Conservation (phyloP, 2,329 filamentous ascomycete species). For the Ascomycota sp. region DNA sequence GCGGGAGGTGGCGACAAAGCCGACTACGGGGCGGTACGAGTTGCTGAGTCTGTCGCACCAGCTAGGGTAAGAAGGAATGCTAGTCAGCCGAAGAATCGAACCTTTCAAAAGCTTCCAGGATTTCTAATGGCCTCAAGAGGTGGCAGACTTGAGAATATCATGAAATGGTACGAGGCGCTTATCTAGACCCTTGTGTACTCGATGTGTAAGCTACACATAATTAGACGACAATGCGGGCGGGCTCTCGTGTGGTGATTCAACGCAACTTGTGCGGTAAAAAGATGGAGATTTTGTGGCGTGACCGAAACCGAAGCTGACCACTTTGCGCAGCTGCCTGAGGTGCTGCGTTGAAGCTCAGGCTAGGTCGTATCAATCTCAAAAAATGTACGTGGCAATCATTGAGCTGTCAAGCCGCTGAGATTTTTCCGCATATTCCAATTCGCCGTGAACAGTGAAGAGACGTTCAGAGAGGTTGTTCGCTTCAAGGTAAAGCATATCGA, state of each 20-base stretch:
- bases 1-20: conserved; percentile 2
- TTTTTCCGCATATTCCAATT: too few species aligned
- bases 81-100: conserved; percentile 1
- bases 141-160: conserved; percentile 13
- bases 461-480: too few species aligned
- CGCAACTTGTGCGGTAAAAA: too few species aligned
- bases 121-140: conserved; percentile 3
- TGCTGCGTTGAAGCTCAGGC: too few species aligned
- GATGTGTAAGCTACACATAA: conserved; percentile 29
- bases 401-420: too few species aligned
- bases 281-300: too few species aligned
- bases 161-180: conserved; percentile 25
- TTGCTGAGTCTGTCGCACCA: not conserved
- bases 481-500: too few species aligned
- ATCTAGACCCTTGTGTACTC: conserved; percentile 22
- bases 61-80: not conserved
- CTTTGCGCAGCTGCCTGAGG: too few species aligned
- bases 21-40: conserved; percentile 1
- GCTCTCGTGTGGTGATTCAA: not conserved
- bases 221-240: conserved; percentile 18
- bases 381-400: too few species aligned
- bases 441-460: too few species aligned
- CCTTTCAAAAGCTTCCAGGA: conserved; percentile 1
- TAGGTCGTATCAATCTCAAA: too few species aligned
- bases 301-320: too few species aligned